Evolutionary conservation across 2,329 filamentous ascomycete species (phyloP), one percentile per base, ranked within the genome.

Genomic region (Thermothelomyces thermophilus): DNA sequence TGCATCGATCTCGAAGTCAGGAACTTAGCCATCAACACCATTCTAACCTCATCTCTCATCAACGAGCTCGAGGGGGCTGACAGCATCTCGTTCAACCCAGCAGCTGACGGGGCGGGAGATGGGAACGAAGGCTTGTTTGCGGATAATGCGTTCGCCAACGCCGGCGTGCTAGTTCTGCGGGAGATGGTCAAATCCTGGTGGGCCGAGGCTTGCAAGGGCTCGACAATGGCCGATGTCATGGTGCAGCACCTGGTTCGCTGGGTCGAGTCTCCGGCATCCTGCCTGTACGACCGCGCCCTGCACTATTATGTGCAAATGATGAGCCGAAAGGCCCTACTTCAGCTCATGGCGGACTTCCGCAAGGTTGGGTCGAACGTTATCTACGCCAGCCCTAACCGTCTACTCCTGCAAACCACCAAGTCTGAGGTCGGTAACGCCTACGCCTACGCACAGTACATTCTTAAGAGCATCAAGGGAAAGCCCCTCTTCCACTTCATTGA

Each of bases 101-200:
- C 84, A 1, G 79, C 75, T 1, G 82, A 85, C 50, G 74, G 71
- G 0, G 65, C 74, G 1, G 76, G 76, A 9, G 82, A 85, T 50
- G 84, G 82, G 0, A 73, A 78, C 0, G 85, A 85, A 52, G 77
- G 84, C 16, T 79, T 95, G 6, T 86, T 87, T 54, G 87, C 90
- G 0, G 90, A 95, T 55, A 93, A 86, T 53, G 88, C 91, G 0
- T 98, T 98, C 64, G 85, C 91, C n/a, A 87, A 89, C 43, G 90
- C 91, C 3, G 88, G 90, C 48, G 87, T 97, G 4, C 79, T 84
- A 6, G 93, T 98, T 0, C 75, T 99, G 3, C 85, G 93, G 13
- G 94, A 97, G 61, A 96, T 99, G 90, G 93, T 99, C 59, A 95
- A 96, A 66, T 81, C 87, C 2, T 99, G 94, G 94, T 98, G 93